Evolutionary conservation across 208 protist genomes (phyloP).

Genomic region (Acanthamoeba lenticulata): DNA sequence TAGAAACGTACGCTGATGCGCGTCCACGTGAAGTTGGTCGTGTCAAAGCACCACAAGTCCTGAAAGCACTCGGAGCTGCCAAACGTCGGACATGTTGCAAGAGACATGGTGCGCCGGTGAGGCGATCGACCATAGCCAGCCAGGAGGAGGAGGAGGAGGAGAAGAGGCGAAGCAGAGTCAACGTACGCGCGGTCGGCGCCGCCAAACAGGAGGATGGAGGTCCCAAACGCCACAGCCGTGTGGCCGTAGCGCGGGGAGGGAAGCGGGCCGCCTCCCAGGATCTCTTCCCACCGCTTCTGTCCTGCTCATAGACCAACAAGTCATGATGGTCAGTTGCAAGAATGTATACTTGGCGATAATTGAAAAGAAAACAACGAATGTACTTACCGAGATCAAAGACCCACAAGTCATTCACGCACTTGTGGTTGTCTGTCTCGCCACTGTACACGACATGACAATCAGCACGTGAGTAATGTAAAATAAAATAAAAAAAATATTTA

Average conservation of each 20-base stretch:
- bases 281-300: background rate
- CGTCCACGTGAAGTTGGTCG: background rate
- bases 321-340: no score
- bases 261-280: background rate
- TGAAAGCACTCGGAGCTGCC: conserved; percentile 3
- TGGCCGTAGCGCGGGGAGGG: conserved; percentile 48
- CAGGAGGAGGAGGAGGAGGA: no score
- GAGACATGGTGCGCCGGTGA: background rate
- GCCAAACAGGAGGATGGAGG: conserved; percentile 18
- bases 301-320: background rate
- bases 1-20: background rate
- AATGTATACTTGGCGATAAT: background rate
- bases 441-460: background rate
- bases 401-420: conserved; percentile 53
- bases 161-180: background rate
- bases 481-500: background rate
- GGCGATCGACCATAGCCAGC: no score
- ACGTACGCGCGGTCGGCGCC: conserved; percentile 26
- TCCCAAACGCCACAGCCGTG: conserved; percentile 38
- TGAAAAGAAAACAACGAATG: background rate
- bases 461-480: background rate
- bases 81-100: background rate
- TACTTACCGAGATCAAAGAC: conserved; percentile 10
- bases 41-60: conserved; percentile 54
- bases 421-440: conserved; percentile 44